Evolutionary conservation across 2,329 filamentous ascomycete species (phyloP).

Genomic region (Aspergillus quadrilineatus): DNA sequence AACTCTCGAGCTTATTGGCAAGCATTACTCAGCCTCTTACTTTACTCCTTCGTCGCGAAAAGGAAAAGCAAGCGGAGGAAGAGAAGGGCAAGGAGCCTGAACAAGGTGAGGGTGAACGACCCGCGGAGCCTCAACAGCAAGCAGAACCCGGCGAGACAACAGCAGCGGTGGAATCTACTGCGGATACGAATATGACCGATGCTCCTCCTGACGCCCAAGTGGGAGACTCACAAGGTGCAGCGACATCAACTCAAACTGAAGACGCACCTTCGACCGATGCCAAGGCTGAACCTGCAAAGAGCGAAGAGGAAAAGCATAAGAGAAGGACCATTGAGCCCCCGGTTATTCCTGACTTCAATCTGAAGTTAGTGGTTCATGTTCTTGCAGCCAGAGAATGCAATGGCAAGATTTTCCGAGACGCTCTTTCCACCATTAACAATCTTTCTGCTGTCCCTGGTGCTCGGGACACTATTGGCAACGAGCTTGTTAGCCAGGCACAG

Average conservation of each 20-base stretch:
- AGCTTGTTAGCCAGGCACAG: constrained; percentile 85
- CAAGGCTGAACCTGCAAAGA: constrained; percentile 40
- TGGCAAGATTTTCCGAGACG: constrained; percentile 97
- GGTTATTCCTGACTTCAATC: constrained; percentile 80
- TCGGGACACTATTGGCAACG: constrained; percentile 86
- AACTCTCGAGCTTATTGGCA: constrained; percentile 81
- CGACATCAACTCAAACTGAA: constrained; percentile 29
- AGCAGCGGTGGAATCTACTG: constrained; percentile 25
- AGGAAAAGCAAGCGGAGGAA: constrained; percentile 61
- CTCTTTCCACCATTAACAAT: constrained; percentile 97
- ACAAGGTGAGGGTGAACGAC: constrained; percentile 22
- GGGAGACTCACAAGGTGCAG: constrained; percentile 29
- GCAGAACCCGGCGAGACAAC: constrained; percentile 25
- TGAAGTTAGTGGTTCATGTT: constrained; percentile 93
- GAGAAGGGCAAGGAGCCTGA: constrained; percentile 42
- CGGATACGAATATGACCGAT: constrained; percentile 44
- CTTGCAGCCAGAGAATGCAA: constrained; percentile 95
- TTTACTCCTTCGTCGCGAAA: constrained; percentile 77
- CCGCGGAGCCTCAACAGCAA: constrained; percentile 23
- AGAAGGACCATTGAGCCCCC: constrained; percentile 72
- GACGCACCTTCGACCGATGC: constrained; percentile 31
- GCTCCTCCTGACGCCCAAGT: constrained; percentile 32
- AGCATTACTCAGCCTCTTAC: constrained; percentile 85
- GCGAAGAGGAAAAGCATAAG: constrained; percentile 53
- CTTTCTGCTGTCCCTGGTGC: constrained; percentile 88